These are phyloP conservation scores for Vitis hybrid DNA, from an alignment of 177 flowering plant species.

Conservation along the genomic window DNA sequence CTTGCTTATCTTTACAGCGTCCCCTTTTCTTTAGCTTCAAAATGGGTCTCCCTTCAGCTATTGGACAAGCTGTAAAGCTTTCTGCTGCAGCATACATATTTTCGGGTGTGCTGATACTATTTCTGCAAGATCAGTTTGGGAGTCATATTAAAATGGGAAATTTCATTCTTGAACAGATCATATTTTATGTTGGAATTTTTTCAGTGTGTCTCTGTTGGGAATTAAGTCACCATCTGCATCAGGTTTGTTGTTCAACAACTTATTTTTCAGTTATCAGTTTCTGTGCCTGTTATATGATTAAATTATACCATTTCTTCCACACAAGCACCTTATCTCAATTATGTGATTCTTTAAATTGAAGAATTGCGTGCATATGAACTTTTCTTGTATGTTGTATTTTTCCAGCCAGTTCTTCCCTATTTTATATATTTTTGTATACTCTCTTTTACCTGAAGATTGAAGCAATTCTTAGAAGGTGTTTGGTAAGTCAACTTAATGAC, in stretches of 20 bases:
- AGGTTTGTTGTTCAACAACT: slow-evolving; percentile 44
- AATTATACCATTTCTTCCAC: background rate
- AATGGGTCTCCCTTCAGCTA: slow-evolving; percentile 77
- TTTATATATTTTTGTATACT: background rate
- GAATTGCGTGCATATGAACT: background rate
- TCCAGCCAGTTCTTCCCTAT: background rate
- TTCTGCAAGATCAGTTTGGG: slow-evolving; percentile 42
- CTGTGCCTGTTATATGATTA: background rate
- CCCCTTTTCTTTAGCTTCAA: slow-evolving; percentile 89
- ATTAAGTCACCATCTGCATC: slow-evolving; percentile 71
- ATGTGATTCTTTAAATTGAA: background rate
- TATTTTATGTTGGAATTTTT: slow-evolving; percentile 51
- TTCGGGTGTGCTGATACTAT: slow-evolving; percentile 37
- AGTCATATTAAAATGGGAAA: slow-evolving; percentile 27
- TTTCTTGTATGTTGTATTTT: background rate
- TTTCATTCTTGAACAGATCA: slow-evolving; percentile 47
- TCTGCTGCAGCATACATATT: slow-evolving; percentile 50
- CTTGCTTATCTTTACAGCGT: slow-evolving; percentile 58
- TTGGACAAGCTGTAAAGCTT: slow-evolving; percentile 52
- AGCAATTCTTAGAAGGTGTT: no score
- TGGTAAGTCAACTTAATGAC: no score
- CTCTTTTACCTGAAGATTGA: no score
- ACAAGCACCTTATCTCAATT: background rate
- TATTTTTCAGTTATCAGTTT: background rate
- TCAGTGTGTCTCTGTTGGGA: slow-evolving; percentile 79